phyloP scores from a whole-genome alignment of 2,329 filamentous ascomycete genomes.

The Cercospora sp. region DNA sequence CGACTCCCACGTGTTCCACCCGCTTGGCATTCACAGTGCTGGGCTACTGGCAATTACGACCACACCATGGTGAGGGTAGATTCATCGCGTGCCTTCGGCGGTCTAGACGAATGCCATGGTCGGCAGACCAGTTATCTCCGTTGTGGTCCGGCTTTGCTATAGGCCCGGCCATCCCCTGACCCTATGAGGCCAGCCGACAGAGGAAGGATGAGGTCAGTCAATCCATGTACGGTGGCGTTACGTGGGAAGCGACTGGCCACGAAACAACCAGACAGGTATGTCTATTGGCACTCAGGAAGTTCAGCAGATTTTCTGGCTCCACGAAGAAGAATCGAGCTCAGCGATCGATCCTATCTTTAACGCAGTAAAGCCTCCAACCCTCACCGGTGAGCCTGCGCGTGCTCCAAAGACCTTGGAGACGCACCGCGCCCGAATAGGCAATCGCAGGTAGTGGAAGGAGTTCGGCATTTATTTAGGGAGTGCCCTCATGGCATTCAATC shows the following conservation, averaged over 20 bases:
- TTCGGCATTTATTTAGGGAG: background rate
- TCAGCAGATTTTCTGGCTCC: background rate
- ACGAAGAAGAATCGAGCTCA: background rate
- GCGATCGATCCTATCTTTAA: background rate
- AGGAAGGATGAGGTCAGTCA: background rate
- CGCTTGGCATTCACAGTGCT: background rate
- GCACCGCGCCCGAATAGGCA: background rate
- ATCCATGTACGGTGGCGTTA: background rate
- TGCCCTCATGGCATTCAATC: background rate
- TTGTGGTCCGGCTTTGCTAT: background rate
- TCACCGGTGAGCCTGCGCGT: background rate
- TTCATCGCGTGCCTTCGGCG: background rate
- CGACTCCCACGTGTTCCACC: background rate
- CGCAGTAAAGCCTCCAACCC: background rate
- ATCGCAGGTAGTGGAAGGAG: background rate
- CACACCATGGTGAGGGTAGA: background rate
- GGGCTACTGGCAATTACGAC: background rate
- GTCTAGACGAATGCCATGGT: background rate
- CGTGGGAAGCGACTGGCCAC: background rate
- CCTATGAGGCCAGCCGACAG: background rate
- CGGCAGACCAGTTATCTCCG: background rate
- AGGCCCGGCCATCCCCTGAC: background rate
- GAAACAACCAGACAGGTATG: background rate
- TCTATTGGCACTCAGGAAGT: background rate
- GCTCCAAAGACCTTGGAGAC: background rate